phyloP scores from a whole-genome alignment of 306 rosid genomes.

The Clitoria ternatea region DNA sequence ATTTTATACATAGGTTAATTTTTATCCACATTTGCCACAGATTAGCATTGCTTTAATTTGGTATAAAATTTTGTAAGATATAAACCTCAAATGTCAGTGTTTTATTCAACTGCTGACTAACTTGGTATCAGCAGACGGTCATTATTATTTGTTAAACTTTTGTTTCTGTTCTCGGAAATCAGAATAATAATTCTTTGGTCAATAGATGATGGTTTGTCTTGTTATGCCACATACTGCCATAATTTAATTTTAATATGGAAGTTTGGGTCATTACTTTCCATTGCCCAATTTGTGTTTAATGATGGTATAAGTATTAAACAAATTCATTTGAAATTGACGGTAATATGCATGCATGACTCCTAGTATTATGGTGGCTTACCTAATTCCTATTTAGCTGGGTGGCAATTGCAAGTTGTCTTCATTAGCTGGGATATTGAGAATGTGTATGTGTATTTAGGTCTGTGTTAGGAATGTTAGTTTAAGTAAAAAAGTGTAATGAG shows the following conservation, averaged over 20 bases:
- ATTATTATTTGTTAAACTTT: background rate
- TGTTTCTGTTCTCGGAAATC: background rate
- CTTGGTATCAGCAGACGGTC: background rate
- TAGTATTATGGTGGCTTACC: too few relatives aligned
- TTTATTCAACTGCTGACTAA: background rate
- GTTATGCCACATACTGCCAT: background rate
- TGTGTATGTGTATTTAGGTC: too few relatives aligned
- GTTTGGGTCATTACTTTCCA: background rate
- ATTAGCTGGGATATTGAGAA: too few relatives aligned
- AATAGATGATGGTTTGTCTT: background rate
- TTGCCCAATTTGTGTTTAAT: background rate
- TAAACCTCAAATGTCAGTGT: background rate
- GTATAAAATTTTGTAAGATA: background rate
- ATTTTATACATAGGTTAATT: background rate
- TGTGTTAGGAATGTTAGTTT: too few relatives aligned
- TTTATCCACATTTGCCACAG: background rate
- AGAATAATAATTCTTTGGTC: background rate
- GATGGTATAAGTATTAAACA: too few relatives aligned
- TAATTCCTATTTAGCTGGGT: too few relatives aligned
- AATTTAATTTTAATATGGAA: background rate
- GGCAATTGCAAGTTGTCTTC: too few relatives aligned
- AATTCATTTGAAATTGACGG: too few relatives aligned
- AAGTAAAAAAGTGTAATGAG: too few relatives aligned
- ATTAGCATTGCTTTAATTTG: background rate
- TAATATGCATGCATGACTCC: too few relatives aligned